A percentile compares a stretch with the other conserved stretches of the same genome.
phyloP scores from a whole-genome alignment of 2,329 filamentous ascomycete species.

The Coleophoma cylindrospora region DNA sequence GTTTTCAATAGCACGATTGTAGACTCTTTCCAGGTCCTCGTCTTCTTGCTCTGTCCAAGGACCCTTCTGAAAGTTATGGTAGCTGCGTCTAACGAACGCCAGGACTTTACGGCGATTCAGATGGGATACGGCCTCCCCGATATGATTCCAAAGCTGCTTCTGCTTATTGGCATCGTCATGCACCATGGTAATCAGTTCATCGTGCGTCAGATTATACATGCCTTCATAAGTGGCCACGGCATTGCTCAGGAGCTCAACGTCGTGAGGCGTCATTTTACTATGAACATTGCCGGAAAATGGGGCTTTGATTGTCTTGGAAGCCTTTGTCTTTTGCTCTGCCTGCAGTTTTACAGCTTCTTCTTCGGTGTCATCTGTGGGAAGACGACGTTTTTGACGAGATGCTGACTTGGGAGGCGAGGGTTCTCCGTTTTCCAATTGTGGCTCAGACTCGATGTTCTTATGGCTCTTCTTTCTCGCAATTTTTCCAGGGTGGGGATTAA shows the following conservation, averaged over 20 bases:
- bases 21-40: constrained; percentile 41
- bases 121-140: constrained; percentile 43
- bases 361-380: neutral
- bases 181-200: constrained; percentile 42
- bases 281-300: neutral
- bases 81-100: constrained; percentile 54
- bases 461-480: neutral
- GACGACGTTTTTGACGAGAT: neutral
- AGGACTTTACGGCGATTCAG: constrained; percentile 49
- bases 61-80: constrained; percentile 59
- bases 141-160: constrained; percentile 42
- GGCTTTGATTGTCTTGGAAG: neutral
- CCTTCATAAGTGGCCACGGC: constrained; percentile 38
- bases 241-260: constrained; percentile 6
- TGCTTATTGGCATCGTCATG: constrained; percentile 23
- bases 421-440: neutral
- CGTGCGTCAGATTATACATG: constrained; percentile 36
- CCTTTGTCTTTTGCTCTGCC: neutral
- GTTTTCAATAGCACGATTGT: constrained; percentile 25
- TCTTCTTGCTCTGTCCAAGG: constrained; percentile 57
- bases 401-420: neutral
- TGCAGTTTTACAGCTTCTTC: neutral
- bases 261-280: neutral
- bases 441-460: neutral
- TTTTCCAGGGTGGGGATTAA: neutral